These are phyloP conservation scores for Massarina eburnea DNA, from an alignment of 2,329 filamentous ascomycete genomes.

Conservation along the genomic window DNA sequence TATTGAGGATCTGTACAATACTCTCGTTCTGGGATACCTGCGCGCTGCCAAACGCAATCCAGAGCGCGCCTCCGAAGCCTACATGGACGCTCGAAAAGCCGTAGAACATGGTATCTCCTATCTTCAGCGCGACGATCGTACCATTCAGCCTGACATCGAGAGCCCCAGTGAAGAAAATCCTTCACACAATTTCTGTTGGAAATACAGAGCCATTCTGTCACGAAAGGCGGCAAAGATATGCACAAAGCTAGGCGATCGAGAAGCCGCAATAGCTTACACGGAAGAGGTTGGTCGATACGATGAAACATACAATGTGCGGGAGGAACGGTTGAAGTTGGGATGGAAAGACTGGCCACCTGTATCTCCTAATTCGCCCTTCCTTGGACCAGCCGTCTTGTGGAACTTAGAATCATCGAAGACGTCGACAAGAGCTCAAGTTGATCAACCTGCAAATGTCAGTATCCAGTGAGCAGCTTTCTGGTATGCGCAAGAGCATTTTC, in stretches of 20 bases:
- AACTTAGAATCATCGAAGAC: neutral
- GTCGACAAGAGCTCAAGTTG: too few relatives aligned
- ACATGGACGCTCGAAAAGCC: conserved; percentile 4
- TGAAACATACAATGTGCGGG: neutral
- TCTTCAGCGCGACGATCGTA: conserved; percentile 5
- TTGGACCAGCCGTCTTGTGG: conserved; percentile 1
- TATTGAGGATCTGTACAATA: conserved; percentile 5
- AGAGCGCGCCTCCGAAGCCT: neutral
- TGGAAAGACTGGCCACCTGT: conserved; percentile 1
- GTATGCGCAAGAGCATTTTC: too few relatives aligned
- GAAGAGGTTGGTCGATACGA: neutral
- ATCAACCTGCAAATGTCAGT: too few relatives aligned
- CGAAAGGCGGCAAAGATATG: conserved; percentile 9
- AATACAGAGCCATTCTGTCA: conserved; percentile 5
- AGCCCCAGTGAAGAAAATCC: neutral
- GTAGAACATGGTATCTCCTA: conserved; percentile 11
- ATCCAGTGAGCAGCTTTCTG: too few relatives aligned
- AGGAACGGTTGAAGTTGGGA: neutral
- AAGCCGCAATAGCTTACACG: conserved; percentile 4
- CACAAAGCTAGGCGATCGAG: conserved; percentile 5
- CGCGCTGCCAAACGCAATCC: conserved; percentile 6
- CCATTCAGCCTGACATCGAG: neutral
- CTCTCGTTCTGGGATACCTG: neutral
- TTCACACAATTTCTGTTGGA: neutral
- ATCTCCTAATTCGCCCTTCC: neutral